Conservation (phyloP, 106 monocot genomes). For the Dendrobium chrysotoxum region DNA sequence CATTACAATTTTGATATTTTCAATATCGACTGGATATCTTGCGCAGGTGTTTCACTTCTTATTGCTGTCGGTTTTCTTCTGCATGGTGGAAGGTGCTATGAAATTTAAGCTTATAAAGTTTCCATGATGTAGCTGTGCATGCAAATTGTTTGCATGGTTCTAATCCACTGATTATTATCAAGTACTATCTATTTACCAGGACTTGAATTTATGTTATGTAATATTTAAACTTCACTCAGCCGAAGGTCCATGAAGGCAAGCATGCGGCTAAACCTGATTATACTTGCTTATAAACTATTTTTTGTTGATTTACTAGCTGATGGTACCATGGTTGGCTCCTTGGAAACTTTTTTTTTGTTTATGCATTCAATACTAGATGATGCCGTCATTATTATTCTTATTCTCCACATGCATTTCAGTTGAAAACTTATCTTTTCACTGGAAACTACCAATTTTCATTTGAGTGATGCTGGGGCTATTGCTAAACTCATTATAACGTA, state of each 20-base stretch:
- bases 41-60: conserved; percentile 29
- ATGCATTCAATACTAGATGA: no score
- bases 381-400: no score
- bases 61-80: conserved; percentile 30
- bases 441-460: no score
- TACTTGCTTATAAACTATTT: neutral
- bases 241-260: neutral
- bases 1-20: neutral
- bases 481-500: no score
- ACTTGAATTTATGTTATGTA: neutral
- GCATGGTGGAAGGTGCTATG: conserved; percentile 27
- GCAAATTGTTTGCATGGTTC: neutral
- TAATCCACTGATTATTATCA: neutral
- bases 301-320: neutral
- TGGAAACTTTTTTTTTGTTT: no score
- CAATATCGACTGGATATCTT: neutral
- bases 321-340: neutral
- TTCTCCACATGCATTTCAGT: no score
- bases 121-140: neutral
- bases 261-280: neutral
- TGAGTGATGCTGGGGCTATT: no score
- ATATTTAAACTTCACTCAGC: neutral
- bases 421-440: no score
- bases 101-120: neutral
- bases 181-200: neutral